Base-by-base conservation (phyloP, 441 rosid genomes). In the Corymbia citriodora region DNA sequence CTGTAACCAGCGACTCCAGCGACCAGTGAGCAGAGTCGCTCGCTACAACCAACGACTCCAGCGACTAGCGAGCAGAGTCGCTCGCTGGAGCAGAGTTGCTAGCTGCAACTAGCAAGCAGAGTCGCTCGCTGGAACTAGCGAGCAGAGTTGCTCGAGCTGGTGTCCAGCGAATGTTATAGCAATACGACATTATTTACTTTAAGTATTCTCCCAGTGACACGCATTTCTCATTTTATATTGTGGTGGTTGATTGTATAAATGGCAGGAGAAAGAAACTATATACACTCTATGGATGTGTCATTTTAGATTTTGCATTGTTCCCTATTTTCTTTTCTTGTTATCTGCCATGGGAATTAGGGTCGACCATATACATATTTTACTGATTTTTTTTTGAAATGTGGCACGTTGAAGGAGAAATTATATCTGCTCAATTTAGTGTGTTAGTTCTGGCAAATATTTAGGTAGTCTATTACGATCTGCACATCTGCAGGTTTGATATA, bases 401-500 rank as follows among this genome's bases (percentile, higher is more conserved):
- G 70, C 70, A 29, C 3, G 70, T 63, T 63, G 70, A 63, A 63
- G 29, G 17, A 63, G 70, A 63, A 59, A 59, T 59, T 59, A 59
- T 23, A 61, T 63, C 15, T 63, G 23, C 17, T 57, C 63, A 57
- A 57, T 57, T 57, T 12, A 57, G 63, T 57, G 29, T 57, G 29
- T 33, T 33, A 12, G 33, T 63, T 29, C 9, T 63, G 70, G 33
- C n/a, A 13, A 17, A 33, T 63, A 63, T 63, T 8, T 63, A 63
- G 70, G 70, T 63, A 29, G 17, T 29, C 8, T 3, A 17, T 29
- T 63, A 89, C 97, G 97, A 23, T 92, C 96, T 91, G 99, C 99
- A 89, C 99, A 97, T 92, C 95, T 98, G 89, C 99, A 97, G 99
- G 99, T 98, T 61, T 27, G 48, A 57, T 55, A n/a, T 91, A 36